phyloP scores from a whole-genome alignment of 768 basidiomycete species.

The Lentinula sp. region DNA sequence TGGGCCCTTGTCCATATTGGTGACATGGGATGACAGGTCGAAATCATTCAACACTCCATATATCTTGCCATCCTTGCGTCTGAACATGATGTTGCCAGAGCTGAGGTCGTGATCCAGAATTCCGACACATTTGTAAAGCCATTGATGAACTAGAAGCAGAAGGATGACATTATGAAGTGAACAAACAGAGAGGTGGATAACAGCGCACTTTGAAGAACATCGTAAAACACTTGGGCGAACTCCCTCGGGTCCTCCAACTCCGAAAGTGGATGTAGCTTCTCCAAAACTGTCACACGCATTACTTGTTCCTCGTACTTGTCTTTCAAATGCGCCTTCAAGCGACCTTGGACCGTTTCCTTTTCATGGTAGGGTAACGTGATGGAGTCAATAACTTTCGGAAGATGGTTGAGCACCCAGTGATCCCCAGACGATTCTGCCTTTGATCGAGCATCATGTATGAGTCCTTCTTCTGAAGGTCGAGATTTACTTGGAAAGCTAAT shows the following conservation, averaged over 20 bases:
- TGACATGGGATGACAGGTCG: conserved; percentile 1
- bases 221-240: neutral
- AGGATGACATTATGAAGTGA: neutral
- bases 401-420: neutral
- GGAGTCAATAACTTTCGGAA: neutral
- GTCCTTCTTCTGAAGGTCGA: neutral
- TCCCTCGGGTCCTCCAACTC: neutral
- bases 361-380: neutral
- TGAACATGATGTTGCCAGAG: conserved; percentile 10
- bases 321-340: neutral
- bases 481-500: neutral
- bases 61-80: conserved; percentile 8
- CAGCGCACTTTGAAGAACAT: neutral
- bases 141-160: conserved; percentile 2
- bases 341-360: neutral
- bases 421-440: neutral
- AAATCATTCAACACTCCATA: conserved; percentile 10
- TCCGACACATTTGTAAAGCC: conserved; percentile 4
- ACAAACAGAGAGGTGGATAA: neutral
- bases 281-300: neutral
- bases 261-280: neutral
- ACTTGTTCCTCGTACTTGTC: neutral
- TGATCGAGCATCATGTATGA: neutral
- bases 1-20: neutral
- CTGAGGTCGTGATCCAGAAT: conserved; percentile 14